Evolutionary conservation across 163 green algal species (phyloP), one percentile per base, ranked within the genome.

Genomic region (Coccomyxa subellipsoidea): DNA sequence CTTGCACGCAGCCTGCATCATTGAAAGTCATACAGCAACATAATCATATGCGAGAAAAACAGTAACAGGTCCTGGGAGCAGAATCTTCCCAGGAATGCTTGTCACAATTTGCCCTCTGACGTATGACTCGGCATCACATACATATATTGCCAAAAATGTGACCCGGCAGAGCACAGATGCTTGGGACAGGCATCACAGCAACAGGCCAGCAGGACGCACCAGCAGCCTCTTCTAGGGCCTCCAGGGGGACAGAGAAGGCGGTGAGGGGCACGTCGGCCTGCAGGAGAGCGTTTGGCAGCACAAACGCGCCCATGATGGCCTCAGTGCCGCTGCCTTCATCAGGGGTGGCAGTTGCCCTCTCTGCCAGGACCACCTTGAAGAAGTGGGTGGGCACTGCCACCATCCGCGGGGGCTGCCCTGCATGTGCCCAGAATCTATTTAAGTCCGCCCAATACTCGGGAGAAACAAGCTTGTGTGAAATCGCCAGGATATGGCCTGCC

Each of bases 371-470:
- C 12, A 97, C 93, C 87, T 99, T 99, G 88, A 92, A 99, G 86
- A 94, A 98, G 88, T 98, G 96, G 3, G 95, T 98, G n/a, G 96
- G 96, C 5, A 99, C 95, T 0, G 91, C 85, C 73, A 98, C 91
- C n/a, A 98, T 81, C 69, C 88, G 82, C 0, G 95, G 95, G 0
- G 94, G 82, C 32, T 90, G 85, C 39, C 94, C 94, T 94, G 92
- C 54, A 77, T 39, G 9, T 73, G 18, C 21, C 4, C 66, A 73
- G 8, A 35, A 23, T 73, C 66, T 18, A 21, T 4, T 32, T 1
- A 36, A 73, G 27, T 18, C 21, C 8, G 29, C 66, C 66, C n/a
- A 34, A n/a, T n/a, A 7, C 23, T 36, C 10, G 27, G 1, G 47
- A 66, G 12, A 29, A 66, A 29, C 12, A 12, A 66, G 47, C 18